Evolutionary conservation across 495 filamentous ascomycete genomes (phyloP), one percentile per base, ranked within the genome.

Genomic region (Penicillium bialowiezense): DNA sequence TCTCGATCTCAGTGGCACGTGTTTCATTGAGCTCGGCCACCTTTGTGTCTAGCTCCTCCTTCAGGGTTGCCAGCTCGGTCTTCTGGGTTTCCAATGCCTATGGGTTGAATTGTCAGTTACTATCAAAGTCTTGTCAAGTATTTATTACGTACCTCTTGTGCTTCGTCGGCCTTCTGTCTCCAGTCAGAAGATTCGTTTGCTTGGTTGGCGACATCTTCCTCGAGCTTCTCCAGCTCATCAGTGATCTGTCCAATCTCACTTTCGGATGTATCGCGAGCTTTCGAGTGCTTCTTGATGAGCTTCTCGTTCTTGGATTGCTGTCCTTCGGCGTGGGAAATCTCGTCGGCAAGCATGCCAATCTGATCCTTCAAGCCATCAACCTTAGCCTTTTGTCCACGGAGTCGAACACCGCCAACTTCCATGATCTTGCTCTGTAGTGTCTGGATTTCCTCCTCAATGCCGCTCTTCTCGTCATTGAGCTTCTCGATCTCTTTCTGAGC

Each of bases 351-450:
- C 13, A 85, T 79, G 46, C 86, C 76, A 46, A 96, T 88, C 63
- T 95, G 88, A 62, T 92, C 88, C 64, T 91, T 93, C 41, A 87
- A 69, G 19, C 87, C 83, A 67, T 97, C 93, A n/a, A 98, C 91
- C 70, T 88, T 96, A 24, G 88, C 86, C 58, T 93, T 92, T 62
- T 97, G 92, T 19, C 84, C 80, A 37, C 93, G 84, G 8, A 98
- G 83, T 63, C 88, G 86, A 36, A 97, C 91, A 70, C 93, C 93
- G 51, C 93, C 93, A 45, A 95, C 84, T 68, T 96, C 87, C 92
- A 97, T 97, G 58, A 98, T 97, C 74, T 93, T 95, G 74, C 89
- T 86, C 65, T 97, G 91, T 15, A 98, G 76, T 2, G 72, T 74
- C 68, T 93, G 89, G 55, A 98, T 96, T 65, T 96, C 93, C 32